Evolutionary conservation across 2,329 filamentous ascomycete genomes (phyloP), one percentile per base, ranked within the genome.

Genomic region (Talaromyces albobiverticillius): DNA sequence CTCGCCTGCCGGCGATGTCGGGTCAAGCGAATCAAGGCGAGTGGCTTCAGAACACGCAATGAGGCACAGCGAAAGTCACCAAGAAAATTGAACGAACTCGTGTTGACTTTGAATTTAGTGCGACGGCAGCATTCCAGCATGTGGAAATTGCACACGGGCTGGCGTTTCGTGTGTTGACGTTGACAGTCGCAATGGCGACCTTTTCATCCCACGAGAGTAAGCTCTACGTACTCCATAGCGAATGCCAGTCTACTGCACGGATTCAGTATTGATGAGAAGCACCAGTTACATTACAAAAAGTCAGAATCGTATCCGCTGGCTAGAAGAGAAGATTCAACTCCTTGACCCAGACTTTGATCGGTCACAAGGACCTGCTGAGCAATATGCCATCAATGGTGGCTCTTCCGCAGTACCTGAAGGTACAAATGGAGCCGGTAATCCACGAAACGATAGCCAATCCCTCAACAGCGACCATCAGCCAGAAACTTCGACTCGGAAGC

Each of bases 1-100:
- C 58, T 72, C 25, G 71, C 72, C 4, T 74, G 71, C 54, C 65
- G 63, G 18, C 64, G 71, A 47, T 74, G 71, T 57, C 65, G 72
- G 31, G 57, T 59, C 3, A 66, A 71, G 42, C 67, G 69, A 26
- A 66, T 74, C 36, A 74, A 74, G 65, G 70, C 70, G 54, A 49
- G 47, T 43, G 29, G 34, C 25, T 5, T 5, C 25, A 29, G 25
- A 29, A 29, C 5, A 29, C 25, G 25, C 5, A 13, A 38, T n/a
- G n/a, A 38, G 16, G 13, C 34, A 14, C 34, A 38, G 34, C 34
- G 5, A 4, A 38, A 38, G 13, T n/a, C 14, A 38, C 9, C 25
- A 9, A 5, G 25, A 29, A 29, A n/a, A n/a, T n/a, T 29, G 25
- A 29, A 29, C 25, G 25, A 29, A 29, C 25, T 29, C 36, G 29